Base-by-base conservation (phyloP, 1,139 yeast species). In the Yamadazyma dendronema region DNA sequence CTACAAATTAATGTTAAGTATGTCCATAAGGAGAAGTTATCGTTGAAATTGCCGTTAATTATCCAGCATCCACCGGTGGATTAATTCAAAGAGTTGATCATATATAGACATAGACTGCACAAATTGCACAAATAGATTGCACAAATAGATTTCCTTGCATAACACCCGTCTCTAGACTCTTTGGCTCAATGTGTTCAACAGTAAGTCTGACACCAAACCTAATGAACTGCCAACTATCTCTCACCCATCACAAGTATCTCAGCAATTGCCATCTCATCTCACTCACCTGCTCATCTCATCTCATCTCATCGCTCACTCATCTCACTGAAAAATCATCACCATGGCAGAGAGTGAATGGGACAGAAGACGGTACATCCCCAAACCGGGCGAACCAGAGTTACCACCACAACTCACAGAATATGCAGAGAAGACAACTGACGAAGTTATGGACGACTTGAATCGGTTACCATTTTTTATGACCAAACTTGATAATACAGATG, bases 391-490 rank as follows among this genome's bases (percentile, higher is more conserved):
- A 47, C 95, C 96, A 2, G 79, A 62, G 4, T 63, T 88, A 34
- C 96, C 96, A 1, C 96, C 96, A 0, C 95, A 87, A 56, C 68
- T 88, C 16, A 71, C 84, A 0, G 84, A 82, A 42, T 65, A 77
- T 36, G 74, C 86, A 10, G 70, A 77, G 39, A 84, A 83, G 53
- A 60, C 87, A 3, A 73, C 85, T 0, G 95, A 85, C 40, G 92
- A 89, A 42, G 82, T 89, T 17, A 73, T 87, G 65, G 68, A 70
- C 19, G 96, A 89, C 50, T 67, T 92, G 53, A 89, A 88, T 56
- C 72, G 86, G 50, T 67, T 89, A 56, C 99, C 98, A 12, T 85
- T 92, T 52, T 94, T 92, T 69, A 94, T 92, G 98, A 89, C 92
- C 7, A 76, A 85, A 52, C 62, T 89, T 21, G 95, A 84, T 50